These are phyloP conservation scores for Danielia reshetovae DNA, from an alignment of 805 yeast genomes.

Conservation along the genomic window DNA sequence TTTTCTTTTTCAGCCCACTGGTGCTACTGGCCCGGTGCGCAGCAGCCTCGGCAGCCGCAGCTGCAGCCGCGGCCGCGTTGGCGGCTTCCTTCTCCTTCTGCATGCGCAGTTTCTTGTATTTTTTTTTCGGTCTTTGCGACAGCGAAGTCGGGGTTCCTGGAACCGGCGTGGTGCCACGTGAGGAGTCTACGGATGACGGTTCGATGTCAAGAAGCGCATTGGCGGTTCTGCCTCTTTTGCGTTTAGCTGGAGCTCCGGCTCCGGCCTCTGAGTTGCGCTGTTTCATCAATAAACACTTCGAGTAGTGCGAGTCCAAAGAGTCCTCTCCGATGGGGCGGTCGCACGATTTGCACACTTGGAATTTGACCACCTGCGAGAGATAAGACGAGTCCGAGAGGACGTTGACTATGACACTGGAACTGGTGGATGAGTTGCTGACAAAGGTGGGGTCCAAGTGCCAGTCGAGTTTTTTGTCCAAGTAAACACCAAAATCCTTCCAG, in stretches of 20 bases:
- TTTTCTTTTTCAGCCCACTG: constrained; percentile 23
- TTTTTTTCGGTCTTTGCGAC: constrained; percentile 34
- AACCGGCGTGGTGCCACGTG: constrained; percentile 35
- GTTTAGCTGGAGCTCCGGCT: constrained; percentile 13
- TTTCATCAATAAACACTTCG: constrained; percentile 38
- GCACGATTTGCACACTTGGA: constrained; percentile 37
- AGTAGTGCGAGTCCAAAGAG: constrained; percentile 29
- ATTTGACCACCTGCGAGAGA: constrained; percentile 32
- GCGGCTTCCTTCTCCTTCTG: constrained; percentile 46
- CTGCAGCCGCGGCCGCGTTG: constrained; percentile 44
- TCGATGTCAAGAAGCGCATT: constrained; percentile 29
- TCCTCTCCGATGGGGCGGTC: constrained; percentile 38
- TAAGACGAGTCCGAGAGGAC: constrained; percentile 24
- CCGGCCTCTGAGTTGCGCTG: constrained; percentile 19
- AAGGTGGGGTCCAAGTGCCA: constrained; percentile 21
- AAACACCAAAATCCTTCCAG: constrained; percentile 45
- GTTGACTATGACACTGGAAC: constrained; percentile 20
- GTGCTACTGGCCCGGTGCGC: constrained; percentile 12
- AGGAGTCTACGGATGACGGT: constrained; percentile 36
- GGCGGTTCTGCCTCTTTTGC: constrained; percentile 27
- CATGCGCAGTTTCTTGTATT: constrained; percentile 40
- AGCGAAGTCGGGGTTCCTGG: constrained; percentile 26
- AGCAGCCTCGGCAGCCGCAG: constrained; percentile 30
- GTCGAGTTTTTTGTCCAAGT: constrained; percentile 36
- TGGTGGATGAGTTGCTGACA: constrained; percentile 13